Conservation (phyloP, 768 basidiomycete genomes). For the Asterophora parasitica region DNA sequence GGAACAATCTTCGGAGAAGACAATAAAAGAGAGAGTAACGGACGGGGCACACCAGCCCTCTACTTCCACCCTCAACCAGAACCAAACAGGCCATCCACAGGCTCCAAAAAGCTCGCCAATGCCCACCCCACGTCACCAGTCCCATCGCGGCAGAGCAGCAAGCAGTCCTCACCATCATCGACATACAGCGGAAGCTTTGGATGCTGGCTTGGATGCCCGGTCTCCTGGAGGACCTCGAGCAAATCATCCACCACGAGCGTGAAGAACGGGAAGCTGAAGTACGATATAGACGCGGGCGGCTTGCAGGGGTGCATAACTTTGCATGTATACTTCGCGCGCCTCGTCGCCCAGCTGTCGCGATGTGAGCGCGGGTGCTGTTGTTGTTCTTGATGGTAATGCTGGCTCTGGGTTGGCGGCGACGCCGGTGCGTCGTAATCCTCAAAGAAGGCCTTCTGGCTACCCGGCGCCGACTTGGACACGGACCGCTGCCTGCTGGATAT, state of each 20-base stretch:
- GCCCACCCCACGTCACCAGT: conserved; percentile 68
- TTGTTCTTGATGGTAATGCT: neutral
- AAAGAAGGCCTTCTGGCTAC: conserved; percentile 26
- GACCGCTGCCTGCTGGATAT: conserved; percentile 17
- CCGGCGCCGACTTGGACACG: conserved; percentile 12
- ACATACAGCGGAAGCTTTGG: conserved; percentile 71
- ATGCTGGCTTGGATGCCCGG: conserved; percentile 74
- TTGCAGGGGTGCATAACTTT: conserved; percentile 64
- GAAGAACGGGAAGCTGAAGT: conserved; percentile 77
- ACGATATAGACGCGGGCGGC: conserved; percentile 59
- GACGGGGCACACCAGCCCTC: neutral
- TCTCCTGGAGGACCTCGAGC: conserved; percentile 68
- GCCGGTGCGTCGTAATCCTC: conserved; percentile 18
- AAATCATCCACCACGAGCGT: conserved; percentile 56
- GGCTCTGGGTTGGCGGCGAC: conserved; percentile 9
- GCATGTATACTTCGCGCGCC: conserved; percentile 59
- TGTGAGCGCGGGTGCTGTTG: conserved; percentile 16
- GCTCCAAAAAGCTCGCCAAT: conserved; percentile 75
- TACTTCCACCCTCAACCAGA: neutral
- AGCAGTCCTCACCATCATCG: conserved; percentile 73
- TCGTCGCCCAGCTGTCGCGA: conserved; percentile 39
- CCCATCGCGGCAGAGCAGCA: conserved; percentile 63
- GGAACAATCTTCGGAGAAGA: too few species aligned
- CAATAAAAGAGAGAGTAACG: neutral
- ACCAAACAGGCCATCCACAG: conserved; percentile 30